Evolutionary conservation across 164 flowering plant species (phyloP).

Genomic region (Tinospora cordifolia): DNA sequence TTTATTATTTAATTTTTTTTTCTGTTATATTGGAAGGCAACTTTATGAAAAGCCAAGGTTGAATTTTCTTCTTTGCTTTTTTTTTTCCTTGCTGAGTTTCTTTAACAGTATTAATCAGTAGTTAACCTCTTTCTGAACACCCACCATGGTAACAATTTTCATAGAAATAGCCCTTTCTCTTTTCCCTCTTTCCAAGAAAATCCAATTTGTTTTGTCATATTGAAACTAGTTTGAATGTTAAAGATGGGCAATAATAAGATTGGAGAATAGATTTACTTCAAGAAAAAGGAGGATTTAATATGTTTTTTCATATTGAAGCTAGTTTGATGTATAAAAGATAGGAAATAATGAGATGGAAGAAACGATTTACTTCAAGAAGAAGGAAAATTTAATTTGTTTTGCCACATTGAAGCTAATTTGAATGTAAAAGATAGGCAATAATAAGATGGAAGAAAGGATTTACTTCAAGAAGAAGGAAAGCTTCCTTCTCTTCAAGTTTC

Average conservation of each 20-base stretch:
- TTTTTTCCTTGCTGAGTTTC: too few species aligned
- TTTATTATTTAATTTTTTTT: slow-evolving; percentile 10
- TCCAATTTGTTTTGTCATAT: neutral
- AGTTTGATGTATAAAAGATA: neutral
- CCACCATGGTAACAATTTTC: too few species aligned
- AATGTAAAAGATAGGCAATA: neutral
- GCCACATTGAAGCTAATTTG: neutral
- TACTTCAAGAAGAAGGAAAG: neutral
- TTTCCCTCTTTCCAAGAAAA: neutral
- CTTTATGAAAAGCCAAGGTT: slow-evolving; percentile 26
- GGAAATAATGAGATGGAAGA: neutral
- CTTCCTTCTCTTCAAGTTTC: neutral
- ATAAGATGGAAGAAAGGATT: neutral
- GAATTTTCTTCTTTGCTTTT: slow-evolving; percentile 12
- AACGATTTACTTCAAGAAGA: too few species aligned
- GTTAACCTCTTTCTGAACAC: too few species aligned
- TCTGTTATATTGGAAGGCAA: slow-evolving; percentile 1
- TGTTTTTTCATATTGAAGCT: neutral
- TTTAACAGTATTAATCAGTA: too few species aligned
- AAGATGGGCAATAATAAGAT: neutral
- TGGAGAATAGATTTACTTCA: neutral
- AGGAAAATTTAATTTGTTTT: neutral
- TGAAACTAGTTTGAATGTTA: neutral
- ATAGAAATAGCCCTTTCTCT: neutral
- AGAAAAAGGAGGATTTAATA: neutral